Evolutionary conservation across 2,329 filamentous ascomycete species (phyloP), one percentile per base, ranked within the genome.

Genomic region (Eutypa lata): DNA sequence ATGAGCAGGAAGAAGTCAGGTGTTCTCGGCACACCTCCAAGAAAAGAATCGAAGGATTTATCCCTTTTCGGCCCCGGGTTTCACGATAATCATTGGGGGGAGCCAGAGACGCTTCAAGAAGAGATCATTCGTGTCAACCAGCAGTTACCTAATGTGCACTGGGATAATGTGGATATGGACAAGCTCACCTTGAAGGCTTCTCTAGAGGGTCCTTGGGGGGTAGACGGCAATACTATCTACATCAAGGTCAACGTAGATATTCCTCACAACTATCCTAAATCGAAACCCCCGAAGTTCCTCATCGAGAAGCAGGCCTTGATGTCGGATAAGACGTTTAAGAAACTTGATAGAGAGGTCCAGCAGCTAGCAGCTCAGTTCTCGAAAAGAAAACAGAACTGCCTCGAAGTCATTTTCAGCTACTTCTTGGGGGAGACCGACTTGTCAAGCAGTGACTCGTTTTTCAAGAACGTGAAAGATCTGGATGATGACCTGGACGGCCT

Each of bases 131-230:
- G 82, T 22, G 79, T 88, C 58, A 83, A 78, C 62, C 76, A 74
- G 13, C 80, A 84, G 61, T 76, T 87, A 42, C 82, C 83, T 13
- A 86, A 86, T 57, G 82, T 87, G 37, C 79, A 77, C 49, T 87
- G 82, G 77, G 82, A 87, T 28, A 77, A 82, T 53, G 80, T 87
- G 42, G 79, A 87, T 61, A 83, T 85, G 80, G 83, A 86, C 56
- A 77, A 75, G 38, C 71, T 85, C 50, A 79, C 74, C 0, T 66
- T 86, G 16, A 77, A 77, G 42, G 83, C 81, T n/a, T 86, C 83
- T 0, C 72, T 87, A 49, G 84, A 81, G 57, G 84, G 84, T 0
- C 84, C 84, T 0, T 88, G 84, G 84, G 84, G 84, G 16, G 69
- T 70, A 13, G 73, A 80, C 43, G 74, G 76, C 2, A 78, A 80